A percentile compares a stretch with the other conserved stretches of the same genome.
These are phyloP conservation scores for Penicillium cataractarum DNA, from an alignment of 495 filamentous ascomycete genomes.

Conservation along the genomic window DNA sequence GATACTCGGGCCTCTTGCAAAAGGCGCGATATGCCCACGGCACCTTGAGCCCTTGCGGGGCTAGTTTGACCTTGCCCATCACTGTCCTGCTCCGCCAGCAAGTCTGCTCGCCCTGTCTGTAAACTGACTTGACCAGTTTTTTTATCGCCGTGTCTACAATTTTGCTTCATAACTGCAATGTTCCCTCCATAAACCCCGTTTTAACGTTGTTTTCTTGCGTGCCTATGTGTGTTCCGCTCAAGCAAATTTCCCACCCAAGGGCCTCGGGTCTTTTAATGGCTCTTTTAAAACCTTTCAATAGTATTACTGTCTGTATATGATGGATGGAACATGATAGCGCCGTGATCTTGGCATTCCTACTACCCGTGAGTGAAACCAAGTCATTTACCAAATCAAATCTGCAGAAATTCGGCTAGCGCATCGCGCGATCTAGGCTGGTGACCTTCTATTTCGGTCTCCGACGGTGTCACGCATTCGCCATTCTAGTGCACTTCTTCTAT, in stretches of 20 bases:
- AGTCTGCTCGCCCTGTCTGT: neutral
- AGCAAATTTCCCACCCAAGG: neutral
- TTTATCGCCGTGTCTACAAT: no score
- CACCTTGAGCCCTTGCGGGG: neutral
- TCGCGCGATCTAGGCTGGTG: slow-evolving; percentile 3
- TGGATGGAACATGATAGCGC: neutral
- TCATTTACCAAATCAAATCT: neutral
- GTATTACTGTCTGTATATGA: neutral
- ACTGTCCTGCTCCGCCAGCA: neutral
- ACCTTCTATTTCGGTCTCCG: slow-evolving; percentile 5
- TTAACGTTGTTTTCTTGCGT: neutral
- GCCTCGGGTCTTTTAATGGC: neutral
- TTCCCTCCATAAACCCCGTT: no score
- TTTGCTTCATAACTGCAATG: no score
- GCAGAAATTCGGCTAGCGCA: neutral
- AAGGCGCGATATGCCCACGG: neutral
- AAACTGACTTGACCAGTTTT: neutral
- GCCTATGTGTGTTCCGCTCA: neutral
- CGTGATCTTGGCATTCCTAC: neutral
- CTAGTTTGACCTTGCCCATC: neutral
- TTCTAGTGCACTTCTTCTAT: slow-evolving; percentile 1
- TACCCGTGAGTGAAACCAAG: neutral
- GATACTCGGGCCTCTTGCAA: neutral
- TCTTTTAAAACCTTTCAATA: neutral
- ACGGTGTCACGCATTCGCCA: slow-evolving; percentile 1